Evolutionary conservation across 176 grass and related monocot species (phyloP), one percentile per base, ranked within the genome.

Genomic region (Poa annua): DNA sequence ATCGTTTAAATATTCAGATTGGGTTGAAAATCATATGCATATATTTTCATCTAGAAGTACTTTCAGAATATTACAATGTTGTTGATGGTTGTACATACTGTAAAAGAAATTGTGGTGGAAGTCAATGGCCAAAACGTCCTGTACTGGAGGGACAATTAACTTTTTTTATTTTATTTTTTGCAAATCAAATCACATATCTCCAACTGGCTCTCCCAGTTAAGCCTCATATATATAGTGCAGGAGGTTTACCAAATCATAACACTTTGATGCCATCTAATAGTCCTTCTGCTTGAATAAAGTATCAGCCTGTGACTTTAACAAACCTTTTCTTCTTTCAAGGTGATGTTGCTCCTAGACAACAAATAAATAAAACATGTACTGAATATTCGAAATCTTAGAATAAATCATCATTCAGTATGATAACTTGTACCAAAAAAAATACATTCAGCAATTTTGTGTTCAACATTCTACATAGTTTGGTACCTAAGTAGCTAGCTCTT

Each of bases 171-270:
- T 4, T 60, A 4, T 60, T 11, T 21, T 69, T 41, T 69, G 10
- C 66, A 38, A 69, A 69, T 68, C 17, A 6, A 21, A 65, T 24
- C 22, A 71, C 9, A 24, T 24, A n/a, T 70, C 21, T 69, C 13
- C 12, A 54, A 69, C 17, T 54, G 13, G 21, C 42, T 29, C 50
- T n/a, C n/a, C 12, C 41, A 3, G 11, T 47, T 33, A 45, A 62
- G 20, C 7, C 21, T 21, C 25, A 42, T 25, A 56, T 22, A 44
- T 77, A 68, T 9, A 19, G 50, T 59, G 63, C 16, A 69, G 57
- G 71, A 78, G 24, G 55, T 66, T 77, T 70, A 85, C 83, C 74
- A 47, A 17, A 20, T 55, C 41, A 70, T 85, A 85, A 15, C 0
- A 0, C 32, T 78, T 56, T 1, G 24, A 78, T 70, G 83, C 83